Evolutionary conservation across 2,329 filamentous ascomycete genomes (phyloP), one percentile per base, ranked within the genome.

Genomic region (Tolypocladium album): DNA sequence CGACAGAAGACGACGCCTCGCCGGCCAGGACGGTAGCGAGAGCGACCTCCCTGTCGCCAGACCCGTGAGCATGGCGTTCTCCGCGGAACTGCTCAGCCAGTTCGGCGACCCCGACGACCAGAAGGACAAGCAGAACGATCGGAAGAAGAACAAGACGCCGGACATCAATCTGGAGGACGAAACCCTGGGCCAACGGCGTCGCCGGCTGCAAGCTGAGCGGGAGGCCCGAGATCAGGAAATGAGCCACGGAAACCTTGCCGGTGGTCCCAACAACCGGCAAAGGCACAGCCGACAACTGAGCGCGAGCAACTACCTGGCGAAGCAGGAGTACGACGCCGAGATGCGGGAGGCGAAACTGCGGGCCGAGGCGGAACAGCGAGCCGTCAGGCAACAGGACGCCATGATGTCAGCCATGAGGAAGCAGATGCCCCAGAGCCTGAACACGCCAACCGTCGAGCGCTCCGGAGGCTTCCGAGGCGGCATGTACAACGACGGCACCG

Each of bases 121-220:
- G 24, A 75, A 76, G 59, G 68, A 72, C 22, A 67, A 74, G 6
- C 7, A 63, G 69, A 56, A 47, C 62, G 57, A 53, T 15, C 22
- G 52, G 12, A 78, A 78, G 57, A 82, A 83, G 66, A 74, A 60
- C 64, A 69, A 24, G 79, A 81, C 62, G n/a, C 63, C 68, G 8
- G 65, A 67, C 15, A 20, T 53, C 0, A 59, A 62, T 0, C 68
- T 63, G 7, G 88, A 87, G 64, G 88, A 91, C 66, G 90, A 94
- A 69, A 93, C 90, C 0, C 78, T 94, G 0, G 90, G 89, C 12
- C 88, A 93, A 71, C 85, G 90, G 13, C 85, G 89, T 0, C 85
- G 84, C 36, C 83, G 90, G 34, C 78, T 94, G 1, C 88, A 92
- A 70, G 85, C 86, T 8, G 85, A 87, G 67, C 79, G 79, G 34